Percentiles rank a stretch among this genome's conserved stretches.
These are phyloP conservation scores for Helicostylum pulchrum DNA, from an alignment of 192 early-diverging fungal genomes.

Conservation along the genomic window DNA sequence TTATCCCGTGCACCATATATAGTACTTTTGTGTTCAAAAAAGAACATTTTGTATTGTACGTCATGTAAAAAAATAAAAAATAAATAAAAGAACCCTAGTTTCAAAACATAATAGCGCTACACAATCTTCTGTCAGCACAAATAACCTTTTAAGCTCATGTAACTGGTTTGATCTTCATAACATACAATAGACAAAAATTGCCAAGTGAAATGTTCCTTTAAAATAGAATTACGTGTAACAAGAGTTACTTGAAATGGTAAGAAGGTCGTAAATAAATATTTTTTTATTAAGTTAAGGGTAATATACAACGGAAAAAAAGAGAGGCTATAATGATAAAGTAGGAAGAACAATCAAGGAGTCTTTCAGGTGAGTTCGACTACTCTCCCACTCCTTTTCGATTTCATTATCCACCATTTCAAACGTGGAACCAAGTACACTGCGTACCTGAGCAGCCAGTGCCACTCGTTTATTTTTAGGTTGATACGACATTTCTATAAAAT, in stretches of 20 bases:
- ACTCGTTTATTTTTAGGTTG: neutral
- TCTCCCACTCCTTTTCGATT: conserved; percentile 17
- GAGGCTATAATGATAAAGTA: neutral
- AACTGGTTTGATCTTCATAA: too few relatives aligned
- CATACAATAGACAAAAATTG: too few relatives aligned
- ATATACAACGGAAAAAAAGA: neutral
- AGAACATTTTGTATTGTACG: too few relatives aligned
- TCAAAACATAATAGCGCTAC: too few relatives aligned
- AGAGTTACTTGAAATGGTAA: neutral
- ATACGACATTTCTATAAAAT: neutral
- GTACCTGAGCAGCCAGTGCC: conserved; percentile 6
- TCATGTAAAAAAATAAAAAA: too few relatives aligned
- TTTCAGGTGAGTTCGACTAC: conserved; percentile 1
- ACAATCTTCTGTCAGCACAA: too few relatives aligned
- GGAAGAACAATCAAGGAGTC: neutral
- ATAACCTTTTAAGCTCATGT: too few relatives aligned
- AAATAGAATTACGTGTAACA: too few relatives aligned
- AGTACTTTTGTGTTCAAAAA: too few relatives aligned
- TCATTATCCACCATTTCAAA: conserved; percentile 13
- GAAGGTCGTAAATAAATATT: neutral
- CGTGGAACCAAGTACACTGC: neutral
- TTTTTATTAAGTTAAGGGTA: neutral
- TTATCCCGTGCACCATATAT: too few relatives aligned
- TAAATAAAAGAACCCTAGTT: too few relatives aligned
- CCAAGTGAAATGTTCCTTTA: too few relatives aligned